Evolutionary conservation across 345 rosid genomes (phyloP).

Genomic region (Hibiscus tridactylites): DNA sequence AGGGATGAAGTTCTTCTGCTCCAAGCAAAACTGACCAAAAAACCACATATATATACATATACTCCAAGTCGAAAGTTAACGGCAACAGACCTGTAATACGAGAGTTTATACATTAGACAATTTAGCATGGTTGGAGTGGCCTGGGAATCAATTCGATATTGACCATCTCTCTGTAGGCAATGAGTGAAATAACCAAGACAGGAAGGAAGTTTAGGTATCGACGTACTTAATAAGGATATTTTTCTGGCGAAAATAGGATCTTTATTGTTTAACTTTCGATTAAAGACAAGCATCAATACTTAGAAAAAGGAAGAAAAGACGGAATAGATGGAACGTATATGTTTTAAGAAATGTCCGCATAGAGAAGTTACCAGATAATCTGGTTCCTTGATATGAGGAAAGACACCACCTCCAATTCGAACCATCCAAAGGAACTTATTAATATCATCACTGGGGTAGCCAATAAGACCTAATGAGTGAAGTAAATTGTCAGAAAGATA

Average conservation of each 20-base stretch:
- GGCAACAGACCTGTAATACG: conserved; percentile 74
- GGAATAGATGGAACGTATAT: not conserved
- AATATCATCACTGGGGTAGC: conserved; percentile 98
- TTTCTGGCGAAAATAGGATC: not conserved
- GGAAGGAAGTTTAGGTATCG: not conserved
- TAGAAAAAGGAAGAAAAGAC: not conserved
- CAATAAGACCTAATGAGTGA: conserved; percentile 66
- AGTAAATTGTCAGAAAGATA: conserved; percentile 25
- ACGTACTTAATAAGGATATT: not conserved
- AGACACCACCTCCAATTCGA: conserved; percentile 97
- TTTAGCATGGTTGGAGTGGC: conserved; percentile 37
- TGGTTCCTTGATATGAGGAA: conserved; percentile 55
- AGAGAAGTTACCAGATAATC: not conserved
- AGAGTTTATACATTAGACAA: conserved; percentile 93
- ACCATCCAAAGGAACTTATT: conserved; percentile 99
- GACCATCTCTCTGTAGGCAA: conserved; percentile 73
- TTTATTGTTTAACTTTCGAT: not conserved
- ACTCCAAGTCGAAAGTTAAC: not conserved
- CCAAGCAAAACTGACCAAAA: not conserved
- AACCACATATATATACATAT: not conserved
- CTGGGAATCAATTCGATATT: conserved; percentile 85
- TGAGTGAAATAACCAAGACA: not conserved
- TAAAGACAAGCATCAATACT: not conserved
- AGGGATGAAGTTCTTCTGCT: not conserved
- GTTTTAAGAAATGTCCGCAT: not conserved